Evolutionary conservation across 2,329 filamentous ascomycete genomes (phyloP).

Genomic region (Trichophyton rubrum): DNA sequence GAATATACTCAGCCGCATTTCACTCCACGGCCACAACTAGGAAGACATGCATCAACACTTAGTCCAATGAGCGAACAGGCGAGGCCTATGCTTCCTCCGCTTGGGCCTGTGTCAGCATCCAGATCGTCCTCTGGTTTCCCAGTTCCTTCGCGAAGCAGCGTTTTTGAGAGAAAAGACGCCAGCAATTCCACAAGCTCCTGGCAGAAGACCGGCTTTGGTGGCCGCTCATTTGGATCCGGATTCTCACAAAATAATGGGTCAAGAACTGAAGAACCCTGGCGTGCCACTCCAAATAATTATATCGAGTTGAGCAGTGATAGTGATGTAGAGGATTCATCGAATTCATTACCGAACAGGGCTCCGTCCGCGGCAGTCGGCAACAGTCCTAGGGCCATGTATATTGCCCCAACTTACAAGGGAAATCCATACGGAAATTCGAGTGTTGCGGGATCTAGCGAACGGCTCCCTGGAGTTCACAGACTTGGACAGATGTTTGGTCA

Average conservation of each 20-base stretch:
- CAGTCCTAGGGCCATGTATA: background rate
- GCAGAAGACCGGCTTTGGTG: background rate
- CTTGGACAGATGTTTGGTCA: background rate
- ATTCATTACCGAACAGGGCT: too few species aligned
- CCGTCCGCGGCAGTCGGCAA: background rate
- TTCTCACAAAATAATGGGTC: background rate
- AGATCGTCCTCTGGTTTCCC: background rate
- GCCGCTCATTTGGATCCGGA: background rate
- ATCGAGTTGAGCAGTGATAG: constrained; percentile 11
- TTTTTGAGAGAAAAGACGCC: background rate
- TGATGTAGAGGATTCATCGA: constrained; percentile 5
- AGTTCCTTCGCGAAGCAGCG: background rate
- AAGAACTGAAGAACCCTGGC: background rate
- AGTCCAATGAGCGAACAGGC: background rate
- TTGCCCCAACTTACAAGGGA: background rate
- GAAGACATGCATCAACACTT: background rate
- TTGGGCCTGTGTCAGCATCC: background rate
- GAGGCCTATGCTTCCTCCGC: constrained; percentile 1
- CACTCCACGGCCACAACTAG: background rate
- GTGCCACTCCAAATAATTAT: background rate
- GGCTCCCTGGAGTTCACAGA: background rate
- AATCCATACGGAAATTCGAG: background rate
- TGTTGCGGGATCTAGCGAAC: background rate
- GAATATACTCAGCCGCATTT: background rate
- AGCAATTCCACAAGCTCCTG: background rate